Conservation (phyloP, 2,329 filamentous ascomycete genomes). For the Trematosphaeria pertusa region DNA sequence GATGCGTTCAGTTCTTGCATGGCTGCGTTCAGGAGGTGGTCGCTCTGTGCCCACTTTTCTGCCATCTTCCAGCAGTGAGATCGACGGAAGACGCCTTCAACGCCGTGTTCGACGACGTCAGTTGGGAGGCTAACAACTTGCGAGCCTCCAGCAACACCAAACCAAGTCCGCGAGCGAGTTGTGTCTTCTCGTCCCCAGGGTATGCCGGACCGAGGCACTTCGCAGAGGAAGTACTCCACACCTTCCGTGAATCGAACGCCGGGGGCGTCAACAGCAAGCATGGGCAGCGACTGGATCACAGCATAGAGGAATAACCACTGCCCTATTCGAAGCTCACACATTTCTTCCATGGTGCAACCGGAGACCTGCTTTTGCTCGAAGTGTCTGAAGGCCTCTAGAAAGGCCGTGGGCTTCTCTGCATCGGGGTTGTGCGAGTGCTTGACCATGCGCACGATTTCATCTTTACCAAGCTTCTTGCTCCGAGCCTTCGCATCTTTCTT, state of each 20-base stretch:
- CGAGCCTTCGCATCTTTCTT: constrained; percentile 79
- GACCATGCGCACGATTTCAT: constrained; percentile 79
- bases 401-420: constrained; percentile 65
- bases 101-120: constrained; percentile 70
- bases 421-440: constrained; percentile 83
- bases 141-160: constrained; percentile 72
- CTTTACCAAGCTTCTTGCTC: constrained; percentile 74
- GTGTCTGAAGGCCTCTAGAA: constrained; percentile 72
- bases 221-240: constrained; percentile 83
- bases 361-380: constrained; percentile 74
- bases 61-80: constrained; percentile 74
- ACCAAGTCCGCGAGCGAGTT: constrained; percentile 69
- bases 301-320: constrained; percentile 85
- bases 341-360: constrained; percentile 69
- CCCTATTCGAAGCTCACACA: constrained; percentile 74
- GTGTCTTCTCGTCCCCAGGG: constrained; percentile 75
- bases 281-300: constrained; percentile 77
- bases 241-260: constrained; percentile 71
- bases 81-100: constrained; percentile 71
- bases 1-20: constrained; percentile 42
- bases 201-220: constrained; percentile 73
- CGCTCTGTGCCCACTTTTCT: constrained; percentile 63
- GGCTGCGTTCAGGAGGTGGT: constrained; percentile 40
- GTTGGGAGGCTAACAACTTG: constrained; percentile 68
- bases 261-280: constrained; percentile 78